Conservation (phyloP, 1,139 yeast species). For the Nakaseomyces bracarensis region DNA sequence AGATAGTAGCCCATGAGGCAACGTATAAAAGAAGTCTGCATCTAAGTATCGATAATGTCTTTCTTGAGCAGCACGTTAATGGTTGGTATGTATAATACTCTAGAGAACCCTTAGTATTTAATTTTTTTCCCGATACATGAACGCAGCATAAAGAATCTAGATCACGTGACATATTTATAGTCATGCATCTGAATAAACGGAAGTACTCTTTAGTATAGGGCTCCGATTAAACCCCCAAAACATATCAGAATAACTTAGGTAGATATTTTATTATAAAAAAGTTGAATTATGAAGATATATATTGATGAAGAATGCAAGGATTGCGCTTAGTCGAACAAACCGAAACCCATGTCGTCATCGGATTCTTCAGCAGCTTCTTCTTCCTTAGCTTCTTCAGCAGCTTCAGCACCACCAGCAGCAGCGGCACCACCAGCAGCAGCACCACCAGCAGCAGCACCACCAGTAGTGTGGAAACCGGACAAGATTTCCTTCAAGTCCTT, state of each 20-base stretch:
- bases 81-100: no score
- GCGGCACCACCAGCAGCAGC: conserved; percentile 50
- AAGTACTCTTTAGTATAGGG: no score
- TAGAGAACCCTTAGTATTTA: no score
- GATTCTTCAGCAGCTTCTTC: conserved; percentile 54
- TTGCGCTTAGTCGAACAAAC: conserved; percentile 49
- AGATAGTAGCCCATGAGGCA: no score
- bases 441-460: conserved; percentile 54
- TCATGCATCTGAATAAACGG: no score
- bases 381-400: conserved; percentile 45
- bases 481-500: conserved; percentile 88
- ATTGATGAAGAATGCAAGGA: conserved; percentile 2
- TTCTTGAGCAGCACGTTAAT: no score
- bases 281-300: not conserved
- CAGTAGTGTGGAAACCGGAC: conserved; percentile 68
- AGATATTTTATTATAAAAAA: conserved; percentile 3
- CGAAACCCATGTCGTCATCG: conserved; percentile 83
- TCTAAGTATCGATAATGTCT: no score
- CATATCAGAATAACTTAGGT: not conserved
- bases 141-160: no score
- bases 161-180: no score
- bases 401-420: conserved; percentile 57
- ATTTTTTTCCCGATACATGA: no score
- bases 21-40: no score
- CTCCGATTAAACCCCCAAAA: not conserved